A percentile compares a stretch with the other conserved stretches of the same genome.
Conservation (phyloP, 208 protist genomes). For the Leishmania arabica region DNA sequence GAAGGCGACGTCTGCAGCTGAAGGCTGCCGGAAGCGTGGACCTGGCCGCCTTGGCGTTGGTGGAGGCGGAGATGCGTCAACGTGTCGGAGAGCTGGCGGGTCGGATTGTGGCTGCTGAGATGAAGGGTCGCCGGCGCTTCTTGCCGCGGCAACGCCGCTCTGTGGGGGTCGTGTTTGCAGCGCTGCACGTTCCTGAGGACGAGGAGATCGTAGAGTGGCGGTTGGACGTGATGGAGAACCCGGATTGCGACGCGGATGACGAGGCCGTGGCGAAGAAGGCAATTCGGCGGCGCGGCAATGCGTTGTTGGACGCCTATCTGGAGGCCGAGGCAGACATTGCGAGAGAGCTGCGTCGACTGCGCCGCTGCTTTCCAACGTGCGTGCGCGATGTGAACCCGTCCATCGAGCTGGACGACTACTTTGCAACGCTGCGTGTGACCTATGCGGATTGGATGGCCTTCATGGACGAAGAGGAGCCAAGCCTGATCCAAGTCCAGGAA, state of each 20-base stretch:
- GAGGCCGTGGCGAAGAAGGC: slow-evolving; percentile 34
- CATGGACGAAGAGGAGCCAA: slow-evolving; percentile 23
- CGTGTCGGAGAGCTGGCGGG: slow-evolving; percentile 30
- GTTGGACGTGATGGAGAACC: slow-evolving; percentile 35
- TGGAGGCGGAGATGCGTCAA: slow-evolving; percentile 37
- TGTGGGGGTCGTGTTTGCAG: slow-evolving; percentile 29
- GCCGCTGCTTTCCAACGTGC: slow-evolving; percentile 54
- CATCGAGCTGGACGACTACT: slow-evolving; percentile 54
- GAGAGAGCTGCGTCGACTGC: slow-evolving; percentile 34
- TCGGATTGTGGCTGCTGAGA: slow-evolving; percentile 19
- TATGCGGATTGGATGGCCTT: slow-evolving; percentile 53
- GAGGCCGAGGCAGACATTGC: slow-evolving; percentile 43
- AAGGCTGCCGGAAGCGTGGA: slow-evolving; percentile 9
- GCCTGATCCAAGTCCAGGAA: slow-evolving; percentile 37
- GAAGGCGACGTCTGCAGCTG: slow-evolving; percentile 11
- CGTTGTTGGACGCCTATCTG: slow-evolving; percentile 38
- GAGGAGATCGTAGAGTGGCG: slow-evolving; percentile 49
- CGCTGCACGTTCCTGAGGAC: slow-evolving; percentile 43
- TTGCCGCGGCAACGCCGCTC: slow-evolving; percentile 27
- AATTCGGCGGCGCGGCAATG: slow-evolving; percentile 31
- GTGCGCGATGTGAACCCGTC: slow-evolving; percentile 68
- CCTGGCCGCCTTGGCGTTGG: slow-evolving; percentile 11
- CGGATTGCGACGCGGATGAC: slow-evolving; percentile 26
- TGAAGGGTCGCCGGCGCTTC: slow-evolving; percentile 42
- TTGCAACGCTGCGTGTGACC: slow-evolving; percentile 38